A percentile compares a stretch with the other conserved stretches of the same genome.
Conservation (phyloP, 441 rosid species). For the Corymbia citriodora region DNA sequence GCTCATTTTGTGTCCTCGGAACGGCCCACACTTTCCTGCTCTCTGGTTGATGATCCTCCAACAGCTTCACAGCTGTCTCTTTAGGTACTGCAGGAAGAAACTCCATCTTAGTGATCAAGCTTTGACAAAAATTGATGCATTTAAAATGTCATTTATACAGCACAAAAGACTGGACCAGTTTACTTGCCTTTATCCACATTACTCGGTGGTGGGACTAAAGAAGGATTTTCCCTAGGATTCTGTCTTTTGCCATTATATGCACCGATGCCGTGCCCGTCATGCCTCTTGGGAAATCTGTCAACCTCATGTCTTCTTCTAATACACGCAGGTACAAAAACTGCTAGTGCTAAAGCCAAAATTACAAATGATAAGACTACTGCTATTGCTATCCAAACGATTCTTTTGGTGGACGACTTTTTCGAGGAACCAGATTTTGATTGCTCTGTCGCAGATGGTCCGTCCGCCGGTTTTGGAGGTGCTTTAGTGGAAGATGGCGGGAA, state of each 20-base stretch:
- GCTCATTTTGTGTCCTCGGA: constrained; percentile 41
- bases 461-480: constrained; percentile 51
- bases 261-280: constrained; percentile 67
- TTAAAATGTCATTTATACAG: neutral
- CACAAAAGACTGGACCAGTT: neutral
- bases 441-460: constrained; percentile 50
- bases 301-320: constrained; percentile 37
- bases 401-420: constrained; percentile 38
- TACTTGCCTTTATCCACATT: constrained; percentile 60
- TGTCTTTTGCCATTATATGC: constrained; percentile 61
- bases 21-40: constrained; percentile 26
- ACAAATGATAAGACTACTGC: constrained; percentile 50
- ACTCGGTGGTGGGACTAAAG: constrained; percentile 35
- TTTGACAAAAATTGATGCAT: neutral
- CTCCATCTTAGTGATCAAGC: neutral
- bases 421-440: constrained; percentile 35
- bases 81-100: constrained; percentile 32
- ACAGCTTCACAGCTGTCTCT: constrained; percentile 23
- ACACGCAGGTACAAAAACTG: constrained; percentile 54
- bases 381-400: constrained; percentile 65
- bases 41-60: constrained; percentile 21
- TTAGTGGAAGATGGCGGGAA: constrained; percentile 34
- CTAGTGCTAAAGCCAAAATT: constrained; percentile 41
- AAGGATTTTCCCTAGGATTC: constrained; percentile 33
- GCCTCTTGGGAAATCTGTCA: constrained; percentile 43